phyloP scores from a whole-genome alignment of 768 basidiomycete species.

The Chalciporus chontae region DNA sequence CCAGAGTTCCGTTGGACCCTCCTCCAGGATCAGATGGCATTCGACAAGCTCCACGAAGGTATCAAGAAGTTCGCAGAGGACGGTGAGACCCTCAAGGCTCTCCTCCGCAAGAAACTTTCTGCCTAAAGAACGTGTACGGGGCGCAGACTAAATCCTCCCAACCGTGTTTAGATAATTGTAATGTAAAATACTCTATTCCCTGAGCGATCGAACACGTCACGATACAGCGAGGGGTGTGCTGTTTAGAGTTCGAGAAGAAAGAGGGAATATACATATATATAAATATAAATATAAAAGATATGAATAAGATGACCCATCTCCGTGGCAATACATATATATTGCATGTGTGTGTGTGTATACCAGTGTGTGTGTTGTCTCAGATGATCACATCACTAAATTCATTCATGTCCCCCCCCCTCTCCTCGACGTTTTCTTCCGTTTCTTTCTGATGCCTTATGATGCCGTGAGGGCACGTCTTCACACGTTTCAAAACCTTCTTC shows the following conservation, averaged over 20 bases:
- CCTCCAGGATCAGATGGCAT: constrained; percentile 94
- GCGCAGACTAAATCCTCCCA: too few relatives aligned
- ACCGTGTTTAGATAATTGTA: background rate
- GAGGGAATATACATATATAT: too few relatives aligned
- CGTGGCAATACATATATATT: background rate
- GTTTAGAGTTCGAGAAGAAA: background rate
- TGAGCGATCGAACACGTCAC: background rate
- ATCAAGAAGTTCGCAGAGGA: constrained; percentile 99
- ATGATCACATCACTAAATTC: background rate
- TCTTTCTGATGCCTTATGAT: background rate
- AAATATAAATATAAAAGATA: too few relatives aligned
- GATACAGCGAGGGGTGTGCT: background rate
- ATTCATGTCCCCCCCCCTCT: too few relatives aligned
- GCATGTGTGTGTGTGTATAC: background rate
- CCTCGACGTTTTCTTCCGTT: background rate
- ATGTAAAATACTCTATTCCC: constrained; percentile 3
- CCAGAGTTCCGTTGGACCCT: constrained; percentile 94
- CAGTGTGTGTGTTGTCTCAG: too few relatives aligned
- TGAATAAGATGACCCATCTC: background rate
- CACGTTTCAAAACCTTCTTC: background rate
- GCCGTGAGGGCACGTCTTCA: background rate
- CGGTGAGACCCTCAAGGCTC: constrained; percentile 79
- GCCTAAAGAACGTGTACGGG: too few relatives aligned
- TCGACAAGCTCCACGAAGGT: constrained; percentile 97
- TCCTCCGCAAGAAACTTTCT: constrained; percentile 66